Conservation (phyloP, 306 rosid species). For the Corylus americana region DNA sequence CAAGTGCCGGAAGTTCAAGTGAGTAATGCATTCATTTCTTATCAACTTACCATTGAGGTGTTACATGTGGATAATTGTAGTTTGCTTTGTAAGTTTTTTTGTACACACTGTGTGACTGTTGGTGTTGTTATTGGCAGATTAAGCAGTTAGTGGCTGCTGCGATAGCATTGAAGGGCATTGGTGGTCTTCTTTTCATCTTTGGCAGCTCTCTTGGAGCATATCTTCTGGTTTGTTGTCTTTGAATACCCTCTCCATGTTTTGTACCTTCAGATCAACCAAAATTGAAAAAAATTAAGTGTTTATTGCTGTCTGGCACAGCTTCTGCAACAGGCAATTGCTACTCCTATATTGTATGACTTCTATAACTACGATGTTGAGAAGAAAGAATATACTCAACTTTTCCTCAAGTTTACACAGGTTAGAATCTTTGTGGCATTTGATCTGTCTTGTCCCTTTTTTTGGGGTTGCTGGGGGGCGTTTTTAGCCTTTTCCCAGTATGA, state of each 20-base stretch:
- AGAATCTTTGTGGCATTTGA: constrained; percentile 8
- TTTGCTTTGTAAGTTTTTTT: not conserved
- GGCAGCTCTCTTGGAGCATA: constrained; percentile 59
- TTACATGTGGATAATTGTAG: not conserved
- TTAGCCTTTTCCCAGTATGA: not conserved
- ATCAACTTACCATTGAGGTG: not conserved
- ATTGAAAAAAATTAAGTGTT: not conserved
- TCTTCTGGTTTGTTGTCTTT: constrained; percentile 49
- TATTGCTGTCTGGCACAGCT: constrained; percentile 36
- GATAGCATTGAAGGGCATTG: constrained; percentile 54
- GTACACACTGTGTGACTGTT: constrained; percentile 1
- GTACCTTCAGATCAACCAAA: not conserved
- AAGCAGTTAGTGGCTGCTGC: constrained; percentile 48
- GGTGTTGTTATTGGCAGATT: constrained; percentile 37
- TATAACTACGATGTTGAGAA: constrained; percentile 63
- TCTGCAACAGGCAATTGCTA: constrained; percentile 55
- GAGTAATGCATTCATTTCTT: constrained; percentile 19
- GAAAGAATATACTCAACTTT: constrained; percentile 56
- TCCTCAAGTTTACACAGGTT: constrained; percentile 66
- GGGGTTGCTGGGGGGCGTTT: not conserved
- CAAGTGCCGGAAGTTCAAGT: constrained; percentile 53
- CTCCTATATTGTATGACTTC: constrained; percentile 65
- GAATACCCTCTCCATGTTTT: not conserved
- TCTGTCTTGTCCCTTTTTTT: not conserved
- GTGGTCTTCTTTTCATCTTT: constrained; percentile 59